Percentiles rank a stretch among this genome's conserved stretches.
Conservation (phyloP, 2,329 filamentous ascomycete species). For the Fusarium citri region DNA sequence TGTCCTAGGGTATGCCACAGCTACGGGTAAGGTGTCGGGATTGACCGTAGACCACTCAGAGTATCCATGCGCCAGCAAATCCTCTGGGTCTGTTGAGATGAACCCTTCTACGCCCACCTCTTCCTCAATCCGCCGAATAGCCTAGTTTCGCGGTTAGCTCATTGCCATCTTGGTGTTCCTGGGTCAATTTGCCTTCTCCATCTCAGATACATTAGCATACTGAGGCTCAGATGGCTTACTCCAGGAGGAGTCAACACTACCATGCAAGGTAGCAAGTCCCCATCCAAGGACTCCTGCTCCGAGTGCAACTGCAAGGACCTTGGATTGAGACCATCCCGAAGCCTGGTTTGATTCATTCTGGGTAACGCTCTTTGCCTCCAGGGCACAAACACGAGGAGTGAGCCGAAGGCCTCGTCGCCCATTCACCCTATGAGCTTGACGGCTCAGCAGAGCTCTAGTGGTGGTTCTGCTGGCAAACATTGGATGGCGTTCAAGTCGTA, state of each 20-base stretch:
- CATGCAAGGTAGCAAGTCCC: conserved; percentile 52
- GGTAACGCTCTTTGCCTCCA: conserved; percentile 14
- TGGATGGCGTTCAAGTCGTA: background rate
- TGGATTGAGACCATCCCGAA: conserved; percentile 47
- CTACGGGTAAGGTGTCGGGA: conserved; percentile 69
- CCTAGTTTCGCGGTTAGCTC: conserved; percentile 53
- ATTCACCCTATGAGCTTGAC: conserved; percentile 21
- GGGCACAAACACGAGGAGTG: conserved; percentile 12
- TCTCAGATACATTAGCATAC: conserved; percentile 58
- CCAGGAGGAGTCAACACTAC: conserved; percentile 25
- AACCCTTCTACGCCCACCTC: conserved; percentile 63
- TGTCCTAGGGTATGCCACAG: conserved; percentile 71
- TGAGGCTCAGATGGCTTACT: conserved; percentile 41
- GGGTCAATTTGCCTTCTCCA: conserved; percentile 53
- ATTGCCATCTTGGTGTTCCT: background rate
- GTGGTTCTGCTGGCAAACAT: conserved; percentile 36
- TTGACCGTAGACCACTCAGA: conserved; percentile 75
- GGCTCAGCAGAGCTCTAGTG: conserved; percentile 34
- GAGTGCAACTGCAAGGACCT: conserved; percentile 54
- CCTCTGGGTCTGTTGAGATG: conserved; percentile 72
- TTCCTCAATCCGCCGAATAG: conserved; percentile 65
- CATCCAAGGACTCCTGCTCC: conserved; percentile 56
- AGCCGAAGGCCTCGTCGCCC: conserved; percentile 29
- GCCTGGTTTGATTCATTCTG: conserved; percentile 11
- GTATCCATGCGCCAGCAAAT: conserved; percentile 72